phyloP scores from a whole-genome alignment of 257 asterid species.

The Orobanche coerulescens region DNA sequence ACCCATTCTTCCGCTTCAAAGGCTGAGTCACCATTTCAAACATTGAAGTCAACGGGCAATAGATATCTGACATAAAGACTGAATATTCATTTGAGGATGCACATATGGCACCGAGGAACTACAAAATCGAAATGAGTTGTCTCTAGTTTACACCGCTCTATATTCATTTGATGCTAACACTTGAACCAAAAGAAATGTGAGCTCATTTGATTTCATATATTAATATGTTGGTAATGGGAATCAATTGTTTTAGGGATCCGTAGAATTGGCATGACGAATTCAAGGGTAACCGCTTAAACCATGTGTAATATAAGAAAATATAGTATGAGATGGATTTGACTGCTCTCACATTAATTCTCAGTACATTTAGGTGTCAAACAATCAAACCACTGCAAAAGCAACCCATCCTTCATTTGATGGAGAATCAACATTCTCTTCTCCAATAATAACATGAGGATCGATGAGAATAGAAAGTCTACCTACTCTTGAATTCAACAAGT shows the following conservation, averaged over 20 bases:
- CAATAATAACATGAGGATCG: constrained; percentile 15
- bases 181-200: too few relatives aligned
- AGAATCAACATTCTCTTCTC: constrained; percentile 1
- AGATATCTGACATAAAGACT: background rate
- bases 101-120: background rate
- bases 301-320: background rate
- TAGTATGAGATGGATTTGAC: background rate
- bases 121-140: background rate
- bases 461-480: background rate
- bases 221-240: too few relatives aligned
- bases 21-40: constrained; percentile 40
- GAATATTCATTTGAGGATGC: too few relatives aligned
- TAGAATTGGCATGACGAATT: background rate
- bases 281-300: constrained; percentile 7
- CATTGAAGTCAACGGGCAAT: constrained; percentile 18
- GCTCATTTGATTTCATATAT: too few relatives aligned
- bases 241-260: background rate
- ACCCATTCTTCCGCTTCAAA: constrained; percentile 55
- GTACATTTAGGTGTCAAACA: constrained; percentile 9
- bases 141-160: background rate
- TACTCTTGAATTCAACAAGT: constrained; percentile 1
- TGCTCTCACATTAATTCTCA: background rate
- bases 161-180: background rate
- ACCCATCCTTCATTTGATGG: constrained; percentile 11
- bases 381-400: constrained; percentile 1